phyloP scores from a whole-genome alignment of 345 rosid genomes.

The Draba incana region DNA sequence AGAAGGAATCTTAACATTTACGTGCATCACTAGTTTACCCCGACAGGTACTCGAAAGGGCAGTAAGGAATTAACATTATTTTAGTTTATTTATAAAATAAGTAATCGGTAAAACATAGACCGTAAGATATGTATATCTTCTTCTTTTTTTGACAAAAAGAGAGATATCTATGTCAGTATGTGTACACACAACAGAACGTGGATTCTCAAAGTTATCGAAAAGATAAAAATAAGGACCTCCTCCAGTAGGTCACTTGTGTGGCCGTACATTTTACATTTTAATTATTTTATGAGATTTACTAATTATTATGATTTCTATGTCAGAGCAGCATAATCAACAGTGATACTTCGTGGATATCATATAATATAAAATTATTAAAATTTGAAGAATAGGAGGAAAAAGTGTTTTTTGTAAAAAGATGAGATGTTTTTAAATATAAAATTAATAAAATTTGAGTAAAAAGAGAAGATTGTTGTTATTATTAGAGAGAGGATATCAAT shows the following conservation, averaged over 20 bases:
- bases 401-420: too few relatives aligned
- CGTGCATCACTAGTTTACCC: constrained; percentile 28
- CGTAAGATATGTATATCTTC: constrained; percentile 7
- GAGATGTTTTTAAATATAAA: too few relatives aligned
- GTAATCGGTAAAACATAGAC: constrained; percentile 24
- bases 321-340: too few relatives aligned
- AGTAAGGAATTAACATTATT: constrained; percentile 12
- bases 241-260: constrained; percentile 29
- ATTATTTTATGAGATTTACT: background rate
- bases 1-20: constrained; percentile 38
- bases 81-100: background rate
- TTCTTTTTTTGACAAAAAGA: too few relatives aligned
- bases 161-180: too few relatives aligned
- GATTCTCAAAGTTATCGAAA: constrained; percentile 44
- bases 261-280: constrained; percentile 27
- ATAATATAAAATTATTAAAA: too few relatives aligned
- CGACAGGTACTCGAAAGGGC: constrained; percentile 39
- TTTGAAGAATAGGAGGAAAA: too few relatives aligned
- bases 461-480: too few relatives aligned
- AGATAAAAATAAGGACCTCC: constrained; percentile 21
- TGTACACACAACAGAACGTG: background rate
- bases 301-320: background rate
- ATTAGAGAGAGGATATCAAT: too few relatives aligned
- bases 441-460: too few relatives aligned
- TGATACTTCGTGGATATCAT: too few relatives aligned